phyloP scores from a whole-genome alignment of 352 stramenopile species.

The Pythium brassicae region DNA sequence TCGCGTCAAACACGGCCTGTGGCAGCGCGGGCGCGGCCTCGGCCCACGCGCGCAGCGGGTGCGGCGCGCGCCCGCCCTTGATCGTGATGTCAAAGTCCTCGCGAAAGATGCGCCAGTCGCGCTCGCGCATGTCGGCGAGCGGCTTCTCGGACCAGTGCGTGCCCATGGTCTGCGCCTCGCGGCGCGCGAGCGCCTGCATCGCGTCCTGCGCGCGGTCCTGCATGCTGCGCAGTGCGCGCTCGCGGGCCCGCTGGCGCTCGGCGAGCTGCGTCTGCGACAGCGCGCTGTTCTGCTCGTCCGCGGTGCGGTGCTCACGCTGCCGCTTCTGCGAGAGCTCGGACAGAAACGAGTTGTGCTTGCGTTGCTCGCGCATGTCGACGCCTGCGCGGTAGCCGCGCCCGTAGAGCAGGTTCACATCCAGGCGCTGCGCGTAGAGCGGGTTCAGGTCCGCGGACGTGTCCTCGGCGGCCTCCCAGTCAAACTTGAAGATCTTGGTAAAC shows the following conservation, averaged over 20 bases:
- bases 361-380: constrained; percentile 92
- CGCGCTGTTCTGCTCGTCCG: constrained; percentile 55
- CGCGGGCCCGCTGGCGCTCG: constrained; percentile 61
- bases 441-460: constrained; percentile 91
- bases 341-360: constrained; percentile 89
- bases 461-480: constrained; percentile 91
- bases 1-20: constrained; percentile 80
- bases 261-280: constrained; percentile 62
- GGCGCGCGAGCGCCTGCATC: constrained; percentile 63
- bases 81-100: constrained; percentile 99
- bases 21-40: constrained; percentile 70
- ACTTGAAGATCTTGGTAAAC: constrained; percentile 92
- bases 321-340: constrained; percentile 84
- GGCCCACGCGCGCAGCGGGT: constrained; percentile 92
- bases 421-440: constrained; percentile 85
- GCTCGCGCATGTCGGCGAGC: constrained; percentile 92
- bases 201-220: constrained; percentile 53
- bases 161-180: constrained; percentile 68
- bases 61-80: constrained; percentile 80
- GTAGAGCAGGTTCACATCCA: constrained; percentile 90
- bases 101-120: constrained; percentile 99
- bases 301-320: constrained; percentile 71
- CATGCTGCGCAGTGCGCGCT: constrained; percentile 67
- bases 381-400: constrained; percentile 91
- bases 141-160: constrained; percentile 94